These are phyloP conservation scores for Dryas octopetala DNA, from an alignment of 306 rosid species.

Conservation along the genomic window DNA sequence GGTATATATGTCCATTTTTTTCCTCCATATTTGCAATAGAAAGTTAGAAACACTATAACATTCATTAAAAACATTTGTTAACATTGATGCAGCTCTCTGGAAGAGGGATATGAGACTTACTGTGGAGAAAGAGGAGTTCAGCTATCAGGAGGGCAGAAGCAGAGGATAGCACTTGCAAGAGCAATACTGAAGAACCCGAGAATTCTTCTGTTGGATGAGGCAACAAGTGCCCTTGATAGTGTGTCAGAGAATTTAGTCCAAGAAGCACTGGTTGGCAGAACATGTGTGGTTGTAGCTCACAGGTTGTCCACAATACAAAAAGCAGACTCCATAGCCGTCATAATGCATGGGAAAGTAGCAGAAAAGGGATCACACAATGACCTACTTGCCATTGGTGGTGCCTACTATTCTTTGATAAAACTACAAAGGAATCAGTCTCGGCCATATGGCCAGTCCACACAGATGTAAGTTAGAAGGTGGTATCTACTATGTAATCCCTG, in stretches of 20 bases:
- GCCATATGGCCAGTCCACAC: background rate
- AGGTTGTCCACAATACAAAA: conserved; percentile 70
- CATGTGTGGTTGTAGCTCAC: conserved; percentile 73
- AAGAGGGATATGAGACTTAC: conserved; percentile 60
- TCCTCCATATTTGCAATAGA: background rate
- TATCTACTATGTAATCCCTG: too few species aligned
- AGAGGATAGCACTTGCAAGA: conserved; percentile 82
- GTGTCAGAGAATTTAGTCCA: conserved; percentile 69
- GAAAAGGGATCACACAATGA: conserved; percentile 61
- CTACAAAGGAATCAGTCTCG: conserved; percentile 41
- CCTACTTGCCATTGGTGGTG: conserved; percentile 46
- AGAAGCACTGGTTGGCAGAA: conserved; percentile 64
- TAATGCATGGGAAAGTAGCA: conserved; percentile 57
- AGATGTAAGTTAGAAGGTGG: too few species aligned
- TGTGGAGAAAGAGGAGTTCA: conserved; percentile 88
- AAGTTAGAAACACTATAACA: too few species aligned
- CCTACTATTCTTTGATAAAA: conserved; percentile 56
- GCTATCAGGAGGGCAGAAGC: conserved; percentile 83
- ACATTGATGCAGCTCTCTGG: conserved; percentile 49
- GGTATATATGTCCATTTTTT: conserved; percentile 29
- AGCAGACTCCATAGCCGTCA: conserved; percentile 58
- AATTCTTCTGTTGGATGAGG: conserved; percentile 75
- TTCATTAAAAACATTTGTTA: too few species aligned
- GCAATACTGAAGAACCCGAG: conserved; percentile 67
- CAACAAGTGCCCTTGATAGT: conserved; percentile 82